Conservation (phyloP, 129 eudicot genomes). For the Smallanthus sonchifolius region DNA sequence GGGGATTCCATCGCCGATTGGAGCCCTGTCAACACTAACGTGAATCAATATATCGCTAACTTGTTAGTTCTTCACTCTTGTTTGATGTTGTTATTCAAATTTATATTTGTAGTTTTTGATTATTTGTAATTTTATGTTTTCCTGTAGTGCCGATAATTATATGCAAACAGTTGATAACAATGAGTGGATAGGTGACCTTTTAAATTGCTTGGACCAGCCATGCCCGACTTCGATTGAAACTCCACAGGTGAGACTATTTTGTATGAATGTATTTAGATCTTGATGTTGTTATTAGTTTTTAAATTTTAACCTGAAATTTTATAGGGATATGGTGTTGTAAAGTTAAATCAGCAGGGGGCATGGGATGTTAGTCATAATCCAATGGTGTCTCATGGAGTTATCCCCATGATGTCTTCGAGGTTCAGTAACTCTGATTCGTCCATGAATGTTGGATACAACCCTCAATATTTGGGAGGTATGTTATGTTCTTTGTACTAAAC, state of each 20-base stretch:
- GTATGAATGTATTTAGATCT: background rate
- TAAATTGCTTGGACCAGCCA: background rate
- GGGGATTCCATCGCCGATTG: background rate
- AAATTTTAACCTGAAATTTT: background rate
- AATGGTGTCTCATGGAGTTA: background rate
- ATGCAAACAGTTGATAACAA: background rate
- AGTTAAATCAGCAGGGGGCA: conserved; percentile 13
- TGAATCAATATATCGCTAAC: background rate
- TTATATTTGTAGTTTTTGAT: background rate
- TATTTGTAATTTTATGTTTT: background rate
- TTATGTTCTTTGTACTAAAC: background rate
- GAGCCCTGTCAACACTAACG: background rate
- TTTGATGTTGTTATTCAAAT: background rate
- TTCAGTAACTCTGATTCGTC: conserved; percentile 1
- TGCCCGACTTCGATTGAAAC: background rate
- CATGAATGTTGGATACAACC: conserved; percentile 4
- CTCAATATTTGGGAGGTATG: conserved; percentile 23
- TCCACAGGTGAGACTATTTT: conserved; percentile 4
- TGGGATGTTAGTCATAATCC: conserved; percentile 10
- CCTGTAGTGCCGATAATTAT: conserved; percentile 5
- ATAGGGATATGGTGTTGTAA: conserved; percentile 10
- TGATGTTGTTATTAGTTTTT: background rate
- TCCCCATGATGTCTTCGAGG: conserved; percentile 11
- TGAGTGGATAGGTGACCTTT: background rate
- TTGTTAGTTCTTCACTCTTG: conserved; percentile 1